Conservation (phyloP, 2,329 filamentous ascomycete species). For the Calonectria ilicicola region DNA sequence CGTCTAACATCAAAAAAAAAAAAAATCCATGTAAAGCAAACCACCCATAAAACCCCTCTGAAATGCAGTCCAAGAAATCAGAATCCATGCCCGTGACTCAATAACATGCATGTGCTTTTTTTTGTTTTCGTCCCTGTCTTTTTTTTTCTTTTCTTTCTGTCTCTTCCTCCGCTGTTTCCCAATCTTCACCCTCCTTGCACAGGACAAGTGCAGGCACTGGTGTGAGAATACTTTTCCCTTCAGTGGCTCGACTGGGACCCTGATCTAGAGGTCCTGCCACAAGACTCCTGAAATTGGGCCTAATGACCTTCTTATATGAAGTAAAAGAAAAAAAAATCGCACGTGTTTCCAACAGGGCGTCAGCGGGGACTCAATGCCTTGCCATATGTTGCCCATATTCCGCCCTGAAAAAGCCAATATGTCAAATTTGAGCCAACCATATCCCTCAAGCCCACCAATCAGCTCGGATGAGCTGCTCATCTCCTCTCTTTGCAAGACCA, state of each 20-base stretch:
- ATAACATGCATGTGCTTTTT: slow-evolving; percentile 43
- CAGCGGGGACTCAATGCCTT: slow-evolving; percentile 18
- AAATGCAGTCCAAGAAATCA: slow-evolving; percentile 42
- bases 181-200: neutral
- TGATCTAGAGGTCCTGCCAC: neutral
- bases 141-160: slow-evolving; percentile 20
- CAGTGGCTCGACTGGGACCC: neutral
- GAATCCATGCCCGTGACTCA: slow-evolving; percentile 31
- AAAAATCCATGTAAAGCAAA: slow-evolving; percentile 34
- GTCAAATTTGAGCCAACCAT: slow-evolving; percentile 26
- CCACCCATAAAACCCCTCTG: slow-evolving; percentile 41
- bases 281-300: neutral
- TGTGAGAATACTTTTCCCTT: neutral
- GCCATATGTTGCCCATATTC: slow-evolving; percentile 29
- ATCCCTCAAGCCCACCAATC: slow-evolving; percentile 11
- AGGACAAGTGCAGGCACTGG: neutral
- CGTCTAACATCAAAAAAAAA: slow-evolving; percentile 38
- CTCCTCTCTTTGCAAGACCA: slow-evolving; percentile 19
- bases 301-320: slow-evolving; percentile 11
- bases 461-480: slow-evolving; percentile 19
- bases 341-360: slow-evolving; percentile 37
- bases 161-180: slow-evolving; percentile 9
- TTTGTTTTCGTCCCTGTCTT: slow-evolving; percentile 10
- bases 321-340: slow-evolving; percentile 13
- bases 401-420: slow-evolving; percentile 36